Conservation (phyloP, 1,284 basidiomycete species). For the Sporisorium scitamineum region DNA sequence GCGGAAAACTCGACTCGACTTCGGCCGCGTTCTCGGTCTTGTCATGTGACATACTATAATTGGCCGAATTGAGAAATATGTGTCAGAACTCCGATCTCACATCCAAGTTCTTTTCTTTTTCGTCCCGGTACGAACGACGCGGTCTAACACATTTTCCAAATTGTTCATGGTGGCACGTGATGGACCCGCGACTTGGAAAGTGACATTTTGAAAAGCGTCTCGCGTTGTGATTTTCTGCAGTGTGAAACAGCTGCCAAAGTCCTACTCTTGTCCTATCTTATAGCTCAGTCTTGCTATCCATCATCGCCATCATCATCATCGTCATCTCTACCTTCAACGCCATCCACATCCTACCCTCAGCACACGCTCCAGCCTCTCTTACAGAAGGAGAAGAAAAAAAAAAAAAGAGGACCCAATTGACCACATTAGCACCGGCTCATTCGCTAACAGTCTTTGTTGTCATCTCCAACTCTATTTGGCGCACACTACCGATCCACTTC, state of each 20-base stretch:
- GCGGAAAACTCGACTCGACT: too few relatives aligned
- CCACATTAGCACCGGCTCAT: neutral
- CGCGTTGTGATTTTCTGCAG: conserved; percentile 16
- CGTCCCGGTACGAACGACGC: neutral
- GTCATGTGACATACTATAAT: conserved; percentile 8
- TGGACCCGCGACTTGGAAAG: conserved; percentile 12
- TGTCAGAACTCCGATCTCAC: neutral
- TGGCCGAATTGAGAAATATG: neutral
- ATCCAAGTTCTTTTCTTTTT: neutral
- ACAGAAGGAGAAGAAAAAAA: too few relatives aligned
- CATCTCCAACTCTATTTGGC: neutral
- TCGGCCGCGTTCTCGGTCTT: neutral
- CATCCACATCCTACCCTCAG: neutral
- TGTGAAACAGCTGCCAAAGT: neutral
- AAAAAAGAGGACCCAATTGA: neutral
- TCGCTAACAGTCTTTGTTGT: neutral
- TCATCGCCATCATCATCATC: neutral
- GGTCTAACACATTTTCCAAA: neutral
- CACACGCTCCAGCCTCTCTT: neutral
- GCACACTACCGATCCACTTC: too few relatives aligned
- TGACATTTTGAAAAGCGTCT: conserved; percentile 5
- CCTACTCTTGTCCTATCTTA: neutral
- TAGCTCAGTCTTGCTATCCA: neutral
- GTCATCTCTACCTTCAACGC: neutral
- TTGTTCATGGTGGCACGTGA: conserved; percentile 12